Conservation (phyloP, 306 rosid species). For the Delonix regia region DNA sequence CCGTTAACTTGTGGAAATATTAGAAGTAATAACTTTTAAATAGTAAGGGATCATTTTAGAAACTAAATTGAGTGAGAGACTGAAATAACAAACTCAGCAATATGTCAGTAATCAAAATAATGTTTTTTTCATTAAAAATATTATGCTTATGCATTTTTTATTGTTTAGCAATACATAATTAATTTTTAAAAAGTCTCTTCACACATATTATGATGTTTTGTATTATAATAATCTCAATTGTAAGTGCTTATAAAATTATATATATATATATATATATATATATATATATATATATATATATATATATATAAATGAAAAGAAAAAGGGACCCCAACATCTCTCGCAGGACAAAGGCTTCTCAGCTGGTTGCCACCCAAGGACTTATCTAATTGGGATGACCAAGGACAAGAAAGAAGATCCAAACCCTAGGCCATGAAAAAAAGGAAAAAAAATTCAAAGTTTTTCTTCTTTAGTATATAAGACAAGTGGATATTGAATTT, state of each 20-base stretch:
- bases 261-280: too few species aligned
- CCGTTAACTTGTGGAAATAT: too few species aligned
- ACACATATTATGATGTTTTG: background rate
- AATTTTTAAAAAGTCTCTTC: background rate
- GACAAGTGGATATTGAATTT: slow-evolving; percentile 14
- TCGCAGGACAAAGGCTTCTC: background rate
- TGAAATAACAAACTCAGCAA: too few species aligned
- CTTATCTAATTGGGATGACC: background rate
- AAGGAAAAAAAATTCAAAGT: background rate
- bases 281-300: too few species aligned
- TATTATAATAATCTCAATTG: too few species aligned
- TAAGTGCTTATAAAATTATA: too few species aligned
- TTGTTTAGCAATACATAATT: background rate
- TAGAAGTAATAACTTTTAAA: too few species aligned
- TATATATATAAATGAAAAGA: too few species aligned
- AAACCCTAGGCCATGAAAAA: slow-evolving; percentile 10
- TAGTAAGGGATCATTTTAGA: too few species aligned
- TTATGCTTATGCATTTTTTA: background rate
- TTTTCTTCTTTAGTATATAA: background rate
- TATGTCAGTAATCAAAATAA: too few species aligned
- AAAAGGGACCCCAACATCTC: background rate
- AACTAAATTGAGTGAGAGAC: too few species aligned
- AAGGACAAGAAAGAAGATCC: background rate
- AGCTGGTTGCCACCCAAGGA: background rate
- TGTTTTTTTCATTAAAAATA: too few species aligned